Evolutionary conservation across 805 yeast genomes (phyloP).

Genomic region (Saccharomycopsis lassenensis): DNA sequence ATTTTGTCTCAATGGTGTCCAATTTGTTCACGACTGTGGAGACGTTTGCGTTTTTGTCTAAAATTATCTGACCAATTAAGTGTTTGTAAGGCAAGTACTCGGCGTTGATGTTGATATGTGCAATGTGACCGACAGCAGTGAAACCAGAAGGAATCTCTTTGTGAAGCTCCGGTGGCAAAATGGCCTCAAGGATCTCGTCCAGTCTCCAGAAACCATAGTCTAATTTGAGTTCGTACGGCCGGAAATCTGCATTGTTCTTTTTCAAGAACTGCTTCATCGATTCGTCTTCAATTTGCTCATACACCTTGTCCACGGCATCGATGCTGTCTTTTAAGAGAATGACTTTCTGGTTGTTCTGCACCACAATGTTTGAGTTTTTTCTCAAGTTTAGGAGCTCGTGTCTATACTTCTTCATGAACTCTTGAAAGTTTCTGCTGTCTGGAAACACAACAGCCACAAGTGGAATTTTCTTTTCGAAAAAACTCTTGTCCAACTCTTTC

Average conservation of each 20-base stretch:
- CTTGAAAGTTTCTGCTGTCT: conserved; percentile 49
- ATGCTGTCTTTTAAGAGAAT: conserved; percentile 51
- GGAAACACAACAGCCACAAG: conserved; percentile 61
- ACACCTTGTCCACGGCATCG: conserved; percentile 17
- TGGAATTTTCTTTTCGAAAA: conserved; percentile 46
- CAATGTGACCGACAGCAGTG: conserved; percentile 90
- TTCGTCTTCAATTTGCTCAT: conserved; percentile 28
- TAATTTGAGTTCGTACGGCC: conserved; percentile 44
- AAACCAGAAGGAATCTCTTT: conserved; percentile 83
- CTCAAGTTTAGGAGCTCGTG: conserved; percentile 60
- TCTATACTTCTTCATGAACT: conserved; percentile 39
- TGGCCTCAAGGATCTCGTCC: conserved; percentile 72
- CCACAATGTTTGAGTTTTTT: conserved; percentile 59
- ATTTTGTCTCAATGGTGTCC: conserved; percentile 76
- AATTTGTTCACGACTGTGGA: conserved; percentile 88
- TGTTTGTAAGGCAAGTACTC: conserved; percentile 75
- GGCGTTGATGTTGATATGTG: conserved; percentile 77
- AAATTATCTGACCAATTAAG: conserved; percentile 78
- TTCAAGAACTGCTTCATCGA: conserved; percentile 36
- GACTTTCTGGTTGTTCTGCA: conserved; percentile 22
- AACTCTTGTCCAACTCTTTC: conserved; percentile 53
- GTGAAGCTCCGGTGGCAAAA: conserved; percentile 59
- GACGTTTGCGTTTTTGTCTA: conserved; percentile 77
- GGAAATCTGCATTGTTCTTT: conserved; percentile 35
- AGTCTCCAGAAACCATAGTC: conserved; percentile 79